A percentile compares a stretch with the other conserved stretches of the same genome.
phyloP scores from a whole-genome alignment of 352 stramenopile species.

The Globisporangium polare region DNA sequence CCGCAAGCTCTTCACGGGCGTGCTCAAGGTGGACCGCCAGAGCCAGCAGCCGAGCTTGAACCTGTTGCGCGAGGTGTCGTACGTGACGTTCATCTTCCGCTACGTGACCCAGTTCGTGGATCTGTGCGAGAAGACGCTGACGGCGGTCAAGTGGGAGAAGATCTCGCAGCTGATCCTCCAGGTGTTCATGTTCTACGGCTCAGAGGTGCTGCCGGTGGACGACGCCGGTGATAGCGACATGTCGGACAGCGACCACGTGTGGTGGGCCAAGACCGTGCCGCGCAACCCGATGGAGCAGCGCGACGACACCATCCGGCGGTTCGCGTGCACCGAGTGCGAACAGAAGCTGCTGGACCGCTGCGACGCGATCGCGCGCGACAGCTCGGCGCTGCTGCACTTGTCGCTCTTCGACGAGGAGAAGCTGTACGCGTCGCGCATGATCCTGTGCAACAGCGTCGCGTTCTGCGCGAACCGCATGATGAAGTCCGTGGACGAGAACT shows the following conservation, averaged over 20 bases:
- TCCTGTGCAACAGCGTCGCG: conserved; percentile 69
- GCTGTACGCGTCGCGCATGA: conserved; percentile 76
- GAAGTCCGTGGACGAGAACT: conserved; percentile 39
- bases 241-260: conserved; percentile 34
- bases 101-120: conserved; percentile 74
- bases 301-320: conserved; percentile 34
- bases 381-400: conserved; percentile 40
- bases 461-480: conserved; percentile 78
- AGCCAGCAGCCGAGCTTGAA: conserved; percentile 44
- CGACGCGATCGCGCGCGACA: conserved; percentile 20
- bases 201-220: conserved; percentile 40
- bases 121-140: conserved; percentile 58
- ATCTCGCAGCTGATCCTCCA: conserved; percentile 66
- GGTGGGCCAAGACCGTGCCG: conserved; percentile 45
- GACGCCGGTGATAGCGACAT: conserved; percentile 25
- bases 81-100: conserved; percentile 78
- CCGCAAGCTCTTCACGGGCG: conserved; percentile 65
- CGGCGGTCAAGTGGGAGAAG: conserved; percentile 68
- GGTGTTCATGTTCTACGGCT: conserved; percentile 59
- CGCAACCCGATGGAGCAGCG: conserved; percentile 48
- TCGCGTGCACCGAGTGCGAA: conserved; percentile 35
- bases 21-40: conserved; percentile 53
- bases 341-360: conserved; percentile 43
- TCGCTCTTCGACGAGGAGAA: conserved; percentile 78
- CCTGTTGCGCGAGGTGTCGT: conserved; percentile 64